phyloP scores from a whole-genome alignment of 441 rosid genomes.

The Dalechampia spathulata region DNA sequence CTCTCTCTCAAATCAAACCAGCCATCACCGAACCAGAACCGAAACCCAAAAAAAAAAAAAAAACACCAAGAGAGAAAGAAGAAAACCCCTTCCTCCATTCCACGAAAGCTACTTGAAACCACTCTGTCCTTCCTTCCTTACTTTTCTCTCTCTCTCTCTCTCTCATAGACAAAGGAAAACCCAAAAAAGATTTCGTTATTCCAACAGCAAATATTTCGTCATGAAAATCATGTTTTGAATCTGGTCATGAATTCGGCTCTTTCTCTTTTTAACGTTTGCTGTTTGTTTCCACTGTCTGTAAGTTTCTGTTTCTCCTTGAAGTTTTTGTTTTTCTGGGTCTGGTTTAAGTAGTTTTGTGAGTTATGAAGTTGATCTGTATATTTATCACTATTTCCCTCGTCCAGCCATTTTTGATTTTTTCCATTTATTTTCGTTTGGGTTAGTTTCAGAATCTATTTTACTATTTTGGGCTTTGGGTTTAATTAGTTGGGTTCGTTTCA shows the following conservation, averaged over 20 bases:
- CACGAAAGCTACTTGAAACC: too few species aligned
- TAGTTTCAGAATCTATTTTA: background rate
- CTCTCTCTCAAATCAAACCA: background rate
- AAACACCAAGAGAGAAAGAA: too few species aligned
- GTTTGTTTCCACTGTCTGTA: constrained; percentile 21
- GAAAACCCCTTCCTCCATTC: too few species aligned
- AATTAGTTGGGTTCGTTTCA: background rate
- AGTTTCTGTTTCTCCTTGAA: background rate
- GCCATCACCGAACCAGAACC: constrained; percentile 8
- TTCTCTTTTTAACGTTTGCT: background rate
- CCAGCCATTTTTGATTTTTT: background rate
- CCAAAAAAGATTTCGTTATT: too few species aligned
- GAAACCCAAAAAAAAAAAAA: too few species aligned
- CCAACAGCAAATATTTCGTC: background rate
- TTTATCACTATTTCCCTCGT: background rate
- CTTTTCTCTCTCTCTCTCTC: too few species aligned
- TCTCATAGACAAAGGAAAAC: too few species aligned
- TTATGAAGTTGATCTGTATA: background rate
- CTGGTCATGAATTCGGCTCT: constrained; percentile 18
- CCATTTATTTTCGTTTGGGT: background rate
- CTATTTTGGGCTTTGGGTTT: background rate
- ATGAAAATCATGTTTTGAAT: background rate
- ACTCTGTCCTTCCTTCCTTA: too few species aligned
- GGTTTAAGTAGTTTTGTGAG: background rate
- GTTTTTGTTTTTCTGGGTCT: background rate